phyloP scores from a whole-genome alignment of 495 filamentous ascomycete species.

The Jackrogersella multiformis region DNA sequence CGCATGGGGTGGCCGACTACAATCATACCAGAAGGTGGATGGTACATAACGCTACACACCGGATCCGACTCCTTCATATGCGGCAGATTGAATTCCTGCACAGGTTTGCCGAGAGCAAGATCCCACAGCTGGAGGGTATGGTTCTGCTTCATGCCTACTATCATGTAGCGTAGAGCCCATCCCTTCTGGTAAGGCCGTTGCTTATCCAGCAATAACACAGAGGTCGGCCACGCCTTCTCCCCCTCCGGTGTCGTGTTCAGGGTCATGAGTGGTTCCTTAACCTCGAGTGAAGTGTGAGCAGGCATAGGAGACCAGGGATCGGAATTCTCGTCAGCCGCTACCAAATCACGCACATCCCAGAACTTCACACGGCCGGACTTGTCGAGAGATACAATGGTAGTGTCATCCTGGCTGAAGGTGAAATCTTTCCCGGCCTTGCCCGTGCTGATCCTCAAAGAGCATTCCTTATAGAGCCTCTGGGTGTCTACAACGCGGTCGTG shows the following conservation, averaged over 20 bases:
- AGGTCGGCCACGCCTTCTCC: conserved; percentile 94
- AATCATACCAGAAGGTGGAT: conserved; percentile 88
- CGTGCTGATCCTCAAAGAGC: conserved; percentile 88
- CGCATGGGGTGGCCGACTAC: conserved; percentile 94
- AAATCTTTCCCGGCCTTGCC: conserved; percentile 99
- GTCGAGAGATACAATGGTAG: conserved; percentile 91
- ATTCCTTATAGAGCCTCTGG: conserved; percentile 85
- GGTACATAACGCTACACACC: conserved; percentile 94
- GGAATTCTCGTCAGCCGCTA: conserved; percentile 63
- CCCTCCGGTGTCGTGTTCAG: conserved; percentile 78
- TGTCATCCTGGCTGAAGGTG: conserved; percentile 95
- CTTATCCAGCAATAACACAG: conserved; percentile 95
- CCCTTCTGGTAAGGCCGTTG: conserved; percentile 86
- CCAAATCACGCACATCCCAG: conserved; percentile 90
- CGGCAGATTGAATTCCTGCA: conserved; percentile 95
- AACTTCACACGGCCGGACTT: conserved; percentile 95
- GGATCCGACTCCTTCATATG: conserved; percentile 97
- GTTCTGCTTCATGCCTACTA: conserved; percentile 99
- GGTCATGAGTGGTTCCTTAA: conserved; percentile 79
- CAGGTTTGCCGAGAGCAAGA: conserved; percentile 90
- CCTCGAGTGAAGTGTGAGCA: conserved; percentile 69
- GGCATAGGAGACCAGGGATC: conserved; percentile 60
- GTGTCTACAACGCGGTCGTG: conserved; percentile 78
- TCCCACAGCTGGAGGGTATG: conserved; percentile 99
- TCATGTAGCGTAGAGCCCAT: conserved; percentile 87